Evolutionary conservation across 352 stramenopile species (phyloP).

Genomic region (Pythium myriotylum): DNA sequence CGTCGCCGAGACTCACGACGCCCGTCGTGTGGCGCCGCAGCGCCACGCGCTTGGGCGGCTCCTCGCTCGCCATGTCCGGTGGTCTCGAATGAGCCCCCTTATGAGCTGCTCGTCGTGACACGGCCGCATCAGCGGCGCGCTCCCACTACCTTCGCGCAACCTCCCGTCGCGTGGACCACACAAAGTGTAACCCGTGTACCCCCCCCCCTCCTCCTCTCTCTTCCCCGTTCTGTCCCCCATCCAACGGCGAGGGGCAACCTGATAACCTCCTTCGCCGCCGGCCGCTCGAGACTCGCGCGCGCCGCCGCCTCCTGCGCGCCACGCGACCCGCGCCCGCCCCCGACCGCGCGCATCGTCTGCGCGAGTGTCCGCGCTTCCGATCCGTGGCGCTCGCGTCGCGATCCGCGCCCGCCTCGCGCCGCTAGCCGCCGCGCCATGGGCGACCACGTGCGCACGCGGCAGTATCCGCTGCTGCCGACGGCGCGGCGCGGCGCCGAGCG

Average conservation of each 20-base stretch:
- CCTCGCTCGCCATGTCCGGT: neutral
- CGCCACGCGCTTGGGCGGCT: slow-evolving; percentile 35
- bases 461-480: slow-evolving; percentile 57
- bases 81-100: too few relatives aligned
- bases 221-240: too few relatives aligned
- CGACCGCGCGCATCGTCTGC: too few relatives aligned
- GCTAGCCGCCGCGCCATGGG: neutral
- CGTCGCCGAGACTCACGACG: slow-evolving; percentile 81
- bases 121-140: neutral
- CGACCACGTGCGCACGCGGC: slow-evolving; percentile 57
- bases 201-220: too few relatives aligned
- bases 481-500: slow-evolving; percentile 31
- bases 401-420: neutral
- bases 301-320: neutral
- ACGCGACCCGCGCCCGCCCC: neutral
- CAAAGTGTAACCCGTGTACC: neutral
- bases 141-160: slow-evolving; percentile 1
- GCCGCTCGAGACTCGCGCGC: neutral
- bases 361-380: too few relatives aligned
- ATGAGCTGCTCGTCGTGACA: slow-evolving; percentile 4
- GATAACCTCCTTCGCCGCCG: neutral
- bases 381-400: neutral
- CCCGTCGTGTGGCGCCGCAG: slow-evolving; percentile 81
- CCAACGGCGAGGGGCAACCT: too few relatives aligned
- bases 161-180: slow-evolving; percentile 19